Percentiles rank a stretch among this genome's conserved stretches.
phyloP scores from a whole-genome alignment of 2,329 filamentous ascomycete species.

The Xylariaceae sp. region DNA sequence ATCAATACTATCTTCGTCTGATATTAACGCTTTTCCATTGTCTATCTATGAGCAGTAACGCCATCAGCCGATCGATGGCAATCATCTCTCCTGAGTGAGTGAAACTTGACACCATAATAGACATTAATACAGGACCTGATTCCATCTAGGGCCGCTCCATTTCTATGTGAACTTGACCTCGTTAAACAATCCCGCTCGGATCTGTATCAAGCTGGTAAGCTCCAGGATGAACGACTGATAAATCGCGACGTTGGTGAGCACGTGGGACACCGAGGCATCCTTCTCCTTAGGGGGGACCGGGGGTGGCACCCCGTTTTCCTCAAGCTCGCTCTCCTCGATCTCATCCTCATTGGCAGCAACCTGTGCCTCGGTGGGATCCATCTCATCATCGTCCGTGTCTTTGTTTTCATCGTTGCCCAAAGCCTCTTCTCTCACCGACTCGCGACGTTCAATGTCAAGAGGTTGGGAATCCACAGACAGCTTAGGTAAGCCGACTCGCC shows the following conservation, averaged over 20 bases:
- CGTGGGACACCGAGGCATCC: slow-evolving; percentile 66
- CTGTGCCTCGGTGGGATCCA: slow-evolving; percentile 23
- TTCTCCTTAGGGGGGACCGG: slow-evolving; percentile 30
- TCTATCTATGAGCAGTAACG: not conserved
- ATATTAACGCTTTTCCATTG: not conserved
- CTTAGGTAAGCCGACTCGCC: slow-evolving; percentile 47
- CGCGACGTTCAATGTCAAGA: slow-evolving; percentile 38
- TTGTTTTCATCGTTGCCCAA: slow-evolving; percentile 28
- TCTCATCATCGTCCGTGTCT: slow-evolving; percentile 27
- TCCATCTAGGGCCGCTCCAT: not conserved
- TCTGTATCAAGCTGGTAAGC: slow-evolving; percentile 67
- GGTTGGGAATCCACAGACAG: slow-evolving; percentile 43
- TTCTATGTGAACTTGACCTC: slow-evolving; percentile 59
- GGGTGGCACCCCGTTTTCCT: slow-evolving; percentile 17
- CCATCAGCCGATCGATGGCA: not conserved
- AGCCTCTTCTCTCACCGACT: slow-evolving; percentile 16
- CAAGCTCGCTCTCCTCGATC: slow-evolving; percentile 23
- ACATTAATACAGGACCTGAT: not conserved
- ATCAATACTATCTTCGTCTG: not conserved
- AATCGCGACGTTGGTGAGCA: slow-evolving; percentile 74
- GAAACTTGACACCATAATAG: slow-evolving; percentile 1
- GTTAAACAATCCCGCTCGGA: slow-evolving; percentile 68
- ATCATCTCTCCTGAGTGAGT: slow-evolving; percentile 9
- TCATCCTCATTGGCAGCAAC: slow-evolving; percentile 27
- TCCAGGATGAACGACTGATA: slow-evolving; percentile 77